phyloP scores from a whole-genome alignment of 2,329 filamentous ascomycete genomes.

The Apiospora marii region DNA sequence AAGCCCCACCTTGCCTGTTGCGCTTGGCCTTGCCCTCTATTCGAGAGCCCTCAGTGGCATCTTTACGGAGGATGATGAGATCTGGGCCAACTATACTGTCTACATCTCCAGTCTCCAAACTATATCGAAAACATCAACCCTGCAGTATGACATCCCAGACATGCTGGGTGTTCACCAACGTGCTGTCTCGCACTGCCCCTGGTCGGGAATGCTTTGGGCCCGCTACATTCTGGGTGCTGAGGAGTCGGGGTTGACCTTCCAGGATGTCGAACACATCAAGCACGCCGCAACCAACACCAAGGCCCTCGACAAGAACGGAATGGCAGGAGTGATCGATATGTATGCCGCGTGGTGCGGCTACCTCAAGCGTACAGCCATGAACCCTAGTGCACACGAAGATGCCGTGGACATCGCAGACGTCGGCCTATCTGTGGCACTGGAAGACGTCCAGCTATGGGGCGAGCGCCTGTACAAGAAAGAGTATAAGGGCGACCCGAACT shows the following conservation, averaged over 20 bases:
- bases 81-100: constrained; percentile 86
- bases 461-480: constrained; percentile 75
- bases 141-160: constrained; percentile 46
- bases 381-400: constrained; percentile 76
- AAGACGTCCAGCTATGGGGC: constrained; percentile 83
- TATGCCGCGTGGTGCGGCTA: constrained; percentile 96
- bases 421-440: constrained; percentile 83
- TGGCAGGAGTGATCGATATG: constrained; percentile 89
- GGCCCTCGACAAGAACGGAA: constrained; percentile 82
- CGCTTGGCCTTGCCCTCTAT: constrained; percentile 72
- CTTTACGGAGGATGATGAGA: constrained; percentile 75
- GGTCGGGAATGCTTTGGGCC: constrained; percentile 91
- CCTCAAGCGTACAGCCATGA: constrained; percentile 84
- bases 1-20: constrained; percentile 52
- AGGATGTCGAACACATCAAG: constrained; percentile 88
- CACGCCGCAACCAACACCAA: constrained; percentile 89
- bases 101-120: constrained; percentile 68
- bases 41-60: constrained; percentile 75
- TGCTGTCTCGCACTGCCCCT: constrained; percentile 89
- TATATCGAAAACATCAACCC: constrained; percentile 46
- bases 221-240: constrained; percentile 88
- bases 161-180: constrained; percentile 78
- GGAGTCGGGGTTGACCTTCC: constrained; percentile 76
- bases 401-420: constrained; percentile 90
- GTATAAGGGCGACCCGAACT: constrained; percentile 87